A percentile compares a stretch with the other conserved stretches of the same genome.
Conservation (phyloP, 2,329 filamentous ascomycete genomes). For the Colletotrichum shisoi region DNA sequence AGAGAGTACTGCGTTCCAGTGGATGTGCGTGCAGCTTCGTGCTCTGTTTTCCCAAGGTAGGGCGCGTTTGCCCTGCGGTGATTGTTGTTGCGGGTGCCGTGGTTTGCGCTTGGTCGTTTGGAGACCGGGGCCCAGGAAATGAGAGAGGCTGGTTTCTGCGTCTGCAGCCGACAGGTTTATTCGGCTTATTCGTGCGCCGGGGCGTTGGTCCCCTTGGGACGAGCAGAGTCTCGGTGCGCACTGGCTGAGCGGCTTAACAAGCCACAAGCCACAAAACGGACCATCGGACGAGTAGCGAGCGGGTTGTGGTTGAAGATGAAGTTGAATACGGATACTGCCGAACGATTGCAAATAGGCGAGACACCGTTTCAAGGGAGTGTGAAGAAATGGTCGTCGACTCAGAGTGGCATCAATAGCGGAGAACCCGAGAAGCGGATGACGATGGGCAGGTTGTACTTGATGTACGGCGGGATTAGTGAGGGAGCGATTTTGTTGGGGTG, state of each 20-base stretch:
- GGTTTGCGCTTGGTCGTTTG: slow-evolving; percentile 42
- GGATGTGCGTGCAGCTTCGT: slow-evolving; percentile 29
- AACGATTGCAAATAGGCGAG: slow-evolving; percentile 4
- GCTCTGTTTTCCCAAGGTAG: slow-evolving; percentile 19
- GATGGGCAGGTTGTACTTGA: background rate
- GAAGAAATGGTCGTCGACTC: background rate
- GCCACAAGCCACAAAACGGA: slow-evolving; percentile 20
- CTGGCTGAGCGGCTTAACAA: slow-evolving; percentile 7
- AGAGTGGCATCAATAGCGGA: slow-evolving; percentile 4
- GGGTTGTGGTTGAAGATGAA: slow-evolving; percentile 1
- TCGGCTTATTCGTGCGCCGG: slow-evolving; percentile 27
- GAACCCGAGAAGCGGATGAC: background rate
- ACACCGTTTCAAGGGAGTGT: slow-evolving; percentile 21
- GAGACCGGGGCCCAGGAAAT: slow-evolving; percentile 42
- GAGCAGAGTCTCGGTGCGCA: slow-evolving; percentile 30
- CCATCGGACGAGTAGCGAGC: background rate
- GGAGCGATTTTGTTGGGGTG: background rate
- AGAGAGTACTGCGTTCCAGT: slow-evolving; percentile 23
- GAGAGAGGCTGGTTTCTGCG: slow-evolving; percentile 35
- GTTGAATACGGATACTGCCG: background rate
- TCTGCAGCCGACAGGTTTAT: slow-evolving; percentile 27
- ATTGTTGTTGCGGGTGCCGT: slow-evolving; percentile 22
- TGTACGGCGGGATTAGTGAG: background rate
- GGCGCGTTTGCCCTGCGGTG: slow-evolving; percentile 34
- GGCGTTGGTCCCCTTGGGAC: slow-evolving; percentile 32